phyloP scores from a whole-genome alignment of 345 rosid genomes.

The Erysimum cheiranthoides region DNA sequence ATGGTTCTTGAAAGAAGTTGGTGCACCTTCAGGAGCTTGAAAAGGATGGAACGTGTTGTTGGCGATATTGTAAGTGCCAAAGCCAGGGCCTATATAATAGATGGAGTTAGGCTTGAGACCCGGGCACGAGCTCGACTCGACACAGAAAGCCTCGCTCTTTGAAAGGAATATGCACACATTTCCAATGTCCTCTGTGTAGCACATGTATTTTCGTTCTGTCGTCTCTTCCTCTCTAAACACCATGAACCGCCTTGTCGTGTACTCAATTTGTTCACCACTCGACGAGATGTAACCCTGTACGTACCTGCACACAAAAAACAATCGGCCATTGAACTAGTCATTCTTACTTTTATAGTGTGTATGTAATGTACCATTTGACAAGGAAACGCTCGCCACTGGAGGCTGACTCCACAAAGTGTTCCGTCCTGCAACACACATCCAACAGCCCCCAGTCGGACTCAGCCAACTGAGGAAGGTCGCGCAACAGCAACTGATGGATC shows the following conservation, averaged over 20 bases:
- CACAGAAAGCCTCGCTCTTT: constrained; percentile 36
- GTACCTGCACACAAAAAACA: constrained; percentile 14
- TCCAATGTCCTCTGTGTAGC: constrained; percentile 26
- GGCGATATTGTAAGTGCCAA: constrained; percentile 26
- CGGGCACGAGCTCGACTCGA: constrained; percentile 22
- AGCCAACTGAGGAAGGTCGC: constrained; percentile 13
- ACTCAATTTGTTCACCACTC: constrained; percentile 7
- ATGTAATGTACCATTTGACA: constrained; percentile 20
- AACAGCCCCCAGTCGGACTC: constrained; percentile 33
- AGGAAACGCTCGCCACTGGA: constrained; percentile 15
- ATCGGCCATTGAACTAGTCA: background rate
- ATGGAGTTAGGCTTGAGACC: constrained; percentile 33
- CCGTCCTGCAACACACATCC: constrained; percentile 29
- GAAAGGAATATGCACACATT: constrained; percentile 32
- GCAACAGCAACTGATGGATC: constrained; percentile 23
- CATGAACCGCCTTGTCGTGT: constrained; percentile 25
- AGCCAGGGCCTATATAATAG: constrained; percentile 26
- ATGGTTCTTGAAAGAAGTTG: constrained; percentile 11
- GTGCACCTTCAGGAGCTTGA: constrained; percentile 36
- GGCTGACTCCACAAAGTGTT: constrained; percentile 28
- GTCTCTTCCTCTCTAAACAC: constrained; percentile 14
- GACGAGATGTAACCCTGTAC: constrained; percentile 2
- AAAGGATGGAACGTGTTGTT: background rate
- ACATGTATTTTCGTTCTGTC: constrained; percentile 24
- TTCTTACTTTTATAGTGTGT: background rate